Evolutionary conservation across 2,329 filamentous ascomycete genomes (phyloP).

Genomic region (Beauveria pseudobassiana): DNA sequence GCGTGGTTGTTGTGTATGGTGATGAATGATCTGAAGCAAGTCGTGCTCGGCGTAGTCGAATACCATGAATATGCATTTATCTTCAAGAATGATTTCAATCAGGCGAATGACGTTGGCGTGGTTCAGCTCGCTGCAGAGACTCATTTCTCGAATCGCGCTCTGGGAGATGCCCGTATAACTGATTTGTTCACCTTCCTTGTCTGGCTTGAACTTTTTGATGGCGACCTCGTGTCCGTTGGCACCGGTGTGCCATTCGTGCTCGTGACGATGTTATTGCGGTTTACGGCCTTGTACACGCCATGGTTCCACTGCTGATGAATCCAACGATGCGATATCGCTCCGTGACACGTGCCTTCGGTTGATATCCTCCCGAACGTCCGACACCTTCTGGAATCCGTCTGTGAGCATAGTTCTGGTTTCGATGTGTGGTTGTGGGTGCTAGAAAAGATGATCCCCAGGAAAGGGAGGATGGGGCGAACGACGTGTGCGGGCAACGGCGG

Average conservation of each 20-base stretch:
- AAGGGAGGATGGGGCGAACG: constrained; percentile 4
- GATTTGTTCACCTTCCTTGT: constrained; percentile 92
- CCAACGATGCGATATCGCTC: constrained; percentile 95
- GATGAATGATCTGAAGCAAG: constrained; percentile 93
- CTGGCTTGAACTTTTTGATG: constrained; percentile 99
- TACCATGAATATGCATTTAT: constrained; percentile 99
- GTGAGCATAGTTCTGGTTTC: constrained; percentile 25
- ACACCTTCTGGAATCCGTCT: constrained; percentile 38
- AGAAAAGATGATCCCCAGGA: not conserved
- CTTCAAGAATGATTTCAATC: constrained; percentile 92
- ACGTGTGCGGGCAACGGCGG: constrained; percentile 9
- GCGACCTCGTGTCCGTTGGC: constrained; percentile 68
- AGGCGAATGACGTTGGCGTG: constrained; percentile 87
- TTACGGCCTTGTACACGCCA: constrained; percentile 93
- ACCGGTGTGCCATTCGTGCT: constrained; percentile 6
- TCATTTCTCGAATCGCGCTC: constrained; percentile 95
- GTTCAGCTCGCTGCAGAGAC: constrained; percentile 82
- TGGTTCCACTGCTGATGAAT: constrained; percentile 96
- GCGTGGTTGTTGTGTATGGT: constrained; percentile 83
- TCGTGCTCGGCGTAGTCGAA: constrained; percentile 99
- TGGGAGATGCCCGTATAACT: constrained; percentile 98
- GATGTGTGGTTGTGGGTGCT: not conserved
- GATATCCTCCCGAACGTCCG: constrained; percentile 49
- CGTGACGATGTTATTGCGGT: constrained; percentile 35
- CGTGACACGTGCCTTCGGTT: constrained; percentile 77